phyloP scores from a whole-genome alignment of 805 yeast species.

The Kuraishia capsulata region DNA sequence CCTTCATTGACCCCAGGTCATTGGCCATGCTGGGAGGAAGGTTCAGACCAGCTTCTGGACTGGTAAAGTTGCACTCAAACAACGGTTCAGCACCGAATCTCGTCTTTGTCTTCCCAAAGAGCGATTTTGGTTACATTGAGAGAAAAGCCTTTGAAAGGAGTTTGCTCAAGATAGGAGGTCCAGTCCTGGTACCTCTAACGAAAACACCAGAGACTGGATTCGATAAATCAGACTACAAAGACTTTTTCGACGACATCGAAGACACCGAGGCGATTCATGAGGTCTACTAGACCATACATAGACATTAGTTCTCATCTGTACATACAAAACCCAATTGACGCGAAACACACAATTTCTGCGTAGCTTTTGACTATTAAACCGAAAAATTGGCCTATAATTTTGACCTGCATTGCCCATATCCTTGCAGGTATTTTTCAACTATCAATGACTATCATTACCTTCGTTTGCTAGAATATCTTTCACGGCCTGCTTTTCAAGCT shows the following conservation, averaged over 20 bases:
- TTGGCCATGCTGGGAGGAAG: conserved; percentile 18
- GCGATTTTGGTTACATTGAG: conserved; percentile 18
- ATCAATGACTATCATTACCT: not conserved
- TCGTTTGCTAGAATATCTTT: too few relatives aligned
- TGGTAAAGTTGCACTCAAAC: too few relatives aligned
- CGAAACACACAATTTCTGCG: too few relatives aligned
- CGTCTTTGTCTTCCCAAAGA: conserved; percentile 10
- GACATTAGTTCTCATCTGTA: not conserved
- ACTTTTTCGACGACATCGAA: not conserved
- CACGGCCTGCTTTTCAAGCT: not conserved
- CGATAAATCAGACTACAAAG: not conserved
- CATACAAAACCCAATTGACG: not conserved
- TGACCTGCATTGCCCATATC: too few relatives aligned
- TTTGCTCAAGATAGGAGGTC: conserved; percentile 8
- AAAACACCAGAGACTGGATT: not conserved
- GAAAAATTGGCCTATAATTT: too few relatives aligned
- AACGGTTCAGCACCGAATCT: conserved; percentile 3
- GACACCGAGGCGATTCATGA: not conserved
- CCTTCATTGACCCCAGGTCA: conserved; percentile 12
- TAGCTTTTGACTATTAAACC: too few relatives aligned
- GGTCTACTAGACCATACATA: not conserved
- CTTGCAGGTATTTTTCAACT: too few relatives aligned
- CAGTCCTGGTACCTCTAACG: not conserved
- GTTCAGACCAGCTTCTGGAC: conserved; percentile 9
- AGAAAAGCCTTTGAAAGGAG: conserved; percentile 21